Conservation (phyloP, 2,329 filamentous ascomycete species). For the Trichoderma sp. region DNA sequence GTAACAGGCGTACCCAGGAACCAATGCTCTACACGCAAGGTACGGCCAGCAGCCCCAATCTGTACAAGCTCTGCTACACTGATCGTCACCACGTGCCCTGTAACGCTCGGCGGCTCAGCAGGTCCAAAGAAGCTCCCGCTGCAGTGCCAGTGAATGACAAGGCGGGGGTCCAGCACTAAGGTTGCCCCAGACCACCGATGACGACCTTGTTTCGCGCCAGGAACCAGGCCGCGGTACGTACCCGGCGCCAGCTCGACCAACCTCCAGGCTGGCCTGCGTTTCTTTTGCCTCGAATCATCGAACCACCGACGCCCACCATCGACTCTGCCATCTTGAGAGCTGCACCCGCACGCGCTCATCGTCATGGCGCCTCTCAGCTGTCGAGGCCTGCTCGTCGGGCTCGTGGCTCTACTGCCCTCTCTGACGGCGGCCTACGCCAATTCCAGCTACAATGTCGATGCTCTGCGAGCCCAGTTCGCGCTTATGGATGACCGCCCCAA, state of each 20-base stretch:
- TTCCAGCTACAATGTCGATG: slow-evolving; percentile 62
- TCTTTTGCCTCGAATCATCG: neutral
- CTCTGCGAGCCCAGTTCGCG: slow-evolving; percentile 65
- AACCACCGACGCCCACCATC: neutral
- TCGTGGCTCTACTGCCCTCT: slow-evolving; percentile 45
- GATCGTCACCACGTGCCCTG: slow-evolving; percentile 16
- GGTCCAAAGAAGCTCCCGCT: slow-evolving; percentile 13
- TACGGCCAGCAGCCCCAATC: neutral
- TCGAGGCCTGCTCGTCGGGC: slow-evolving; percentile 44
- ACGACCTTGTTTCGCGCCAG: slow-evolving; percentile 23
- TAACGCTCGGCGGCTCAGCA: slow-evolving; percentile 2
- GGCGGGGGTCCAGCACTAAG: slow-evolving; percentile 9
- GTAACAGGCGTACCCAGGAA: neutral
- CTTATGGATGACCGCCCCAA: slow-evolving; percentile 73
- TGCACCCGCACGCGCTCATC: slow-evolving; percentile 27
- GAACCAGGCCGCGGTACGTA: slow-evolving; percentile 23
- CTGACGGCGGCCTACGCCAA: slow-evolving; percentile 45
- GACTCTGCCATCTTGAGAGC: slow-evolving; percentile 3
- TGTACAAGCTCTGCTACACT: slow-evolving; percentile 1
- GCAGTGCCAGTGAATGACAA: slow-evolving; percentile 20
- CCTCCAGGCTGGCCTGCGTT: neutral
- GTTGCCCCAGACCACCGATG: slow-evolving; percentile 26
- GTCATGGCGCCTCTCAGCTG: slow-evolving; percentile 45
- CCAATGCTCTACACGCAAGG: neutral
- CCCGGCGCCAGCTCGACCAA: neutral